phyloP scores from a whole-genome alignment of 495 filamentous ascomycete species.

The Cenococcum geophilum region DNA sequence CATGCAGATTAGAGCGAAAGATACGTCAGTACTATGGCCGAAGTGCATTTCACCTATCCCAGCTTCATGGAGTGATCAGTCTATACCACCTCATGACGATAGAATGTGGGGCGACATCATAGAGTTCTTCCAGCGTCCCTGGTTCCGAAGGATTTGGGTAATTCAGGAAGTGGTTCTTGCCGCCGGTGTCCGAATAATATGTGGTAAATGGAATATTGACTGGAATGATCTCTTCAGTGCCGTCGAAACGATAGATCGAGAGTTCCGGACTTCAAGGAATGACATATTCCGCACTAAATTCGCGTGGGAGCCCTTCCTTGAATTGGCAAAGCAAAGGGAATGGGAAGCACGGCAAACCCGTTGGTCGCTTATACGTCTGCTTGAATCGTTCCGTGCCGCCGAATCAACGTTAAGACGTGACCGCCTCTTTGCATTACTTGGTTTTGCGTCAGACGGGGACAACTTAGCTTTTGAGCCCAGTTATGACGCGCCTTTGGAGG shows the following conservation, averaged over 20 bases:
- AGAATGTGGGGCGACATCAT: not conserved
- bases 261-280: not conserved
- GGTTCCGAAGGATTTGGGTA: slow-evolving; percentile 11
- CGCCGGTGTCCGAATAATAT: not conserved
- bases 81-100: slow-evolving; percentile 2
- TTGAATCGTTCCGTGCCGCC: slow-evolving; percentile 4
- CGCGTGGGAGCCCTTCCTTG: slow-evolving; percentile 3
- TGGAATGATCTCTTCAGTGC: slow-evolving; percentile 11
- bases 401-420: slow-evolving; percentile 11
- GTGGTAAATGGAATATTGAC: slow-evolving; percentile 9
- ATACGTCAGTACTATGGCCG: not conserved
- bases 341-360: slow-evolving; percentile 1
- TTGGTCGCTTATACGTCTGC: slow-evolving; percentile 1
- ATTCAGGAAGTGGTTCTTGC: slow-evolving; percentile 9
- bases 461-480: not conserved
- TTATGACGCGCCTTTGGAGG: slow-evolving; percentile 5
- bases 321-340: slow-evolving; percentile 3
- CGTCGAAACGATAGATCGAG: not conserved
- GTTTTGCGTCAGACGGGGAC: slow-evolving; percentile 5
- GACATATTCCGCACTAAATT: not conserved
- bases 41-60: not conserved
- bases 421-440: slow-evolving; percentile 5
- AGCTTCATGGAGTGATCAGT: not conserved
- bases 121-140: not conserved
- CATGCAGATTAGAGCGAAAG: slow-evolving; percentile 9